A percentile compares a stretch with the other conserved stretches of the same genome.
Evolutionary conservation across 768 basidiomycete genomes (phyloP).

Genomic region (Pleurotus eryngii): DNA sequence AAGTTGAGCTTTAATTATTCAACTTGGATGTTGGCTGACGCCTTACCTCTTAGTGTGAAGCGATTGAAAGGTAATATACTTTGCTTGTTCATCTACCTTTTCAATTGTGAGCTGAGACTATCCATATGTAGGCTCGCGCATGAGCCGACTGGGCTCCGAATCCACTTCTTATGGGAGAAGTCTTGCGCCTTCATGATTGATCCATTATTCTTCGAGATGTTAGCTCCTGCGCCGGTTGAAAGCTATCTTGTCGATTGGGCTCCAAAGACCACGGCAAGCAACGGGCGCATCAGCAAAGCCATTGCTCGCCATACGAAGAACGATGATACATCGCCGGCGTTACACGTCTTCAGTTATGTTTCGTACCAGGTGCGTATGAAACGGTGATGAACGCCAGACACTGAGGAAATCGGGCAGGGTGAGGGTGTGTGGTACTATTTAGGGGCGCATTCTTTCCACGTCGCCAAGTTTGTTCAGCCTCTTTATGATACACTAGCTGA

Average conservation of each 20-base stretch:
- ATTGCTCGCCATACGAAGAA: conserved; percentile 19
- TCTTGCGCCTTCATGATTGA: conserved; percentile 50
- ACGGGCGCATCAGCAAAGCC: conserved; percentile 29
- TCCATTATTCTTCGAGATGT: conserved; percentile 51
- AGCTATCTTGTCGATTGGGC: conserved; percentile 58
- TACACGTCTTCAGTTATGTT: conserved; percentile 51
- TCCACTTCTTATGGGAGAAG: conserved; percentile 36
- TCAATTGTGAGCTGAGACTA: too few species aligned
- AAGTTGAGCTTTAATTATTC: too few species aligned
- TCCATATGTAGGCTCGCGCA: conserved; percentile 15
- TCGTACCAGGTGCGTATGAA: conserved; percentile 40
- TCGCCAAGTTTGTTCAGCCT: conserved; percentile 20
- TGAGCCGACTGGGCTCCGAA: conserved; percentile 34
- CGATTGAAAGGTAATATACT: too few species aligned
- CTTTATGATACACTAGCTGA: conserved; percentile 39
- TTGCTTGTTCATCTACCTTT: too few species aligned
- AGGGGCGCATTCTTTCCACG: conserved; percentile 44
- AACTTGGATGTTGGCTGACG: too few species aligned
- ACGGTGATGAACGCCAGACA: not conserved
- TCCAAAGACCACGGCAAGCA: conserved; percentile 19
- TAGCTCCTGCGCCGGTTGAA: conserved; percentile 13
- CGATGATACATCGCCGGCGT: conserved; percentile 16
- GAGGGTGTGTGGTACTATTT: conserved; percentile 51
- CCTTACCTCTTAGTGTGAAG: too few species aligned
- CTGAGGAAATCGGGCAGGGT: conserved; percentile 4